Percentiles rank a stretch among this genome's conserved stretches.
phyloP scores from a whole-genome alignment of 371 early-diverging fungal species.

The Mortierella sp. region DNA sequence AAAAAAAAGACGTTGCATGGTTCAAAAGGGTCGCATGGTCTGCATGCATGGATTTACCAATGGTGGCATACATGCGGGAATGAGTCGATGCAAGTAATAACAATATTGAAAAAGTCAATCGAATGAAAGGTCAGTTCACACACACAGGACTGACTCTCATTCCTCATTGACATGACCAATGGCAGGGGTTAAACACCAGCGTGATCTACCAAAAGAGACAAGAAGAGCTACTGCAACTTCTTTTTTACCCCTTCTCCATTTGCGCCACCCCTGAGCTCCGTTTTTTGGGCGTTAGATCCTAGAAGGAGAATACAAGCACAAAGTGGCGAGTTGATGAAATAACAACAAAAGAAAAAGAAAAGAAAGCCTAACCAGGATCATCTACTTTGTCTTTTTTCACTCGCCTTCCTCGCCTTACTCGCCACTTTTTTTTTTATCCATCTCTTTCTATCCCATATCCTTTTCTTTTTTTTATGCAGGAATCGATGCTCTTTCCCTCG shows the following conservation, averaged over 20 bases:
- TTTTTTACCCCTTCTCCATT: neutral
- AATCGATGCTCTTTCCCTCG: slow-evolving; percentile 14
- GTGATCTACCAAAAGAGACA: neutral
- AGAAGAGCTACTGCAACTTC: neutral
- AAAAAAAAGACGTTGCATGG: slow-evolving; percentile 27
- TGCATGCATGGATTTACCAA: slow-evolving; percentile 11
- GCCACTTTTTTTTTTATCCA: neutral
- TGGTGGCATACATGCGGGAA: neutral
- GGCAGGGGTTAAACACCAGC: neutral
- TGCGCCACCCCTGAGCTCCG: slow-evolving; percentile 19
- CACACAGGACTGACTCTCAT: no score
- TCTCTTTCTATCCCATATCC: no score
- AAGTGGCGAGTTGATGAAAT: no score
- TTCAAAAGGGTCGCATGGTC: slow-evolving; percentile 32
- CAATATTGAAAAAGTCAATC: no score
- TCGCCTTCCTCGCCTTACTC: slow-evolving; percentile 3
- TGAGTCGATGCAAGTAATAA: no score
- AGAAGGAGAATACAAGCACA: neutral
- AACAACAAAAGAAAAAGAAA: no score
- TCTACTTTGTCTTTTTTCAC: neutral
- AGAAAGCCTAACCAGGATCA: neutral
- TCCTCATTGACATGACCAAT: neutral
- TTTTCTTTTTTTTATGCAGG: neutral
- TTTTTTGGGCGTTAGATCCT: slow-evolving; percentile 10
- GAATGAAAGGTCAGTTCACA: neutral